Evolutionary conservation across 192 early-diverging fungal genomes (phyloP), one percentile per base, ranked within the genome.

Genomic region (Glomus cerebriforme): DNA sequence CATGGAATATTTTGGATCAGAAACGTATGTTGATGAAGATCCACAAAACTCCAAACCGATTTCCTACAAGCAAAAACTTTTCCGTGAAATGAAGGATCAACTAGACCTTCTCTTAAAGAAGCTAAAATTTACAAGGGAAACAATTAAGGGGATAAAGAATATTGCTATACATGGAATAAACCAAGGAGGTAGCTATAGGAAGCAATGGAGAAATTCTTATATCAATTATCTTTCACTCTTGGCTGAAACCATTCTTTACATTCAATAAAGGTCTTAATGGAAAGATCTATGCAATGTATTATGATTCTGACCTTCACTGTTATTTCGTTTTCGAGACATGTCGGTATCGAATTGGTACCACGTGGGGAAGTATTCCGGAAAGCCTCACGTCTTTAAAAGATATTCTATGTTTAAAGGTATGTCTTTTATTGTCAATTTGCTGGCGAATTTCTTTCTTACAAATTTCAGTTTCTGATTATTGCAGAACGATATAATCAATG

Each of bases 11-110:
- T 69, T 69, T 35, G 67, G 67, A 8, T 22, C 67, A 0, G 67
- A 69, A 69, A 69, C 67, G 15, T 69, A 29, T 26, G 31, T 69
- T 37, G 31, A 69, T 69, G 67, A 69, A 22, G 67, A 69, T 69
- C 12, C 59, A 19, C 59, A 60, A 4, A 60, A 60, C 9, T 60
- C 59, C 3, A 69, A 69, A 31, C 67, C 31, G 67, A 69, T 69
- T 69, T 68, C 66, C 32, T 68, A 68, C 66, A 68, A 68, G 66
- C 32, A 68, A 15, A 68, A 68, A 68, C 26, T 68, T 6, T 29
- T 68, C 17, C 24, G 66, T 4, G 66, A 68, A 29, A 68, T 68
- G 66, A 68, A 68, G 15, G 67, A 69, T 69, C 67, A 69, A 22
- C 31, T 69, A 37, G 67, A 69, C 31, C 9, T 13, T 32, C 67